phyloP scores from a whole-genome alignment of 2,329 filamentous ascomycete genomes.

The Fusarium anguioides region DNA sequence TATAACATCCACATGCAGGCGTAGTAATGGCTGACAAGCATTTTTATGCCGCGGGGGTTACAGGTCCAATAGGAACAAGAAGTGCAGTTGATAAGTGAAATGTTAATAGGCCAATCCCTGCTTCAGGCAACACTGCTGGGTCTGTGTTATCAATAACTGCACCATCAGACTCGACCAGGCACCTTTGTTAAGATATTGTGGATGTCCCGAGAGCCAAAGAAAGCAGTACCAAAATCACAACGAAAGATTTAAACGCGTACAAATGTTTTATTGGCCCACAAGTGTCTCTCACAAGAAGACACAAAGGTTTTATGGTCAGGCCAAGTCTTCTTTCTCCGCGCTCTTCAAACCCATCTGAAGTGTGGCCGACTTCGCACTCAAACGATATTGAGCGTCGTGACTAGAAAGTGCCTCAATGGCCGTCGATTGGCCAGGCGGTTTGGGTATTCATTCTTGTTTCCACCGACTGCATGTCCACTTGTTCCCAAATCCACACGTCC shows the following conservation, averaged over 20 bases:
- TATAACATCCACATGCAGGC: not conserved
- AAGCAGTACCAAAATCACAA: not conserved
- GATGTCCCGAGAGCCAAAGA: not conserved
- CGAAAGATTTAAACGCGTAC: constrained; percentile 1
- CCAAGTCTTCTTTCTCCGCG: constrained; percentile 14
- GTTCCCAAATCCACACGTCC: constrained; percentile 9
- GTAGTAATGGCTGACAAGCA: not conserved
- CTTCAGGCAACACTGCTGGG: not conserved
- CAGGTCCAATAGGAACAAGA: not conserved
- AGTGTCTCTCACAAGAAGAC: constrained; percentile 19
- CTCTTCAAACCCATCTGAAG: constrained; percentile 13
- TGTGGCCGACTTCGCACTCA: constrained; percentile 10
- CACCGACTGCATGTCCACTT: constrained; percentile 8
- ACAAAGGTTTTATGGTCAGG: constrained; percentile 18
- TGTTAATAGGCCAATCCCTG: not conserved
- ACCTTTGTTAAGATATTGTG: not conserved
- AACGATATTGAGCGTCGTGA: constrained; percentile 21
- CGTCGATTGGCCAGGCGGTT: constrained; percentile 20
- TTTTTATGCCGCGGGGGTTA: not conserved
- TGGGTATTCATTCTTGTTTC: constrained; percentile 35
- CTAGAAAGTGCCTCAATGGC: constrained; percentile 27
- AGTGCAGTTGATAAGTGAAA: not conserved
- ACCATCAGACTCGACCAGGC: not conserved
- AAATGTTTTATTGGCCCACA: constrained; percentile 27
- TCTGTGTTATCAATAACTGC: not conserved